phyloP scores from a whole-genome alignment of 2,329 filamentous ascomycete genomes.

The Trichoderma koningii region DNA sequence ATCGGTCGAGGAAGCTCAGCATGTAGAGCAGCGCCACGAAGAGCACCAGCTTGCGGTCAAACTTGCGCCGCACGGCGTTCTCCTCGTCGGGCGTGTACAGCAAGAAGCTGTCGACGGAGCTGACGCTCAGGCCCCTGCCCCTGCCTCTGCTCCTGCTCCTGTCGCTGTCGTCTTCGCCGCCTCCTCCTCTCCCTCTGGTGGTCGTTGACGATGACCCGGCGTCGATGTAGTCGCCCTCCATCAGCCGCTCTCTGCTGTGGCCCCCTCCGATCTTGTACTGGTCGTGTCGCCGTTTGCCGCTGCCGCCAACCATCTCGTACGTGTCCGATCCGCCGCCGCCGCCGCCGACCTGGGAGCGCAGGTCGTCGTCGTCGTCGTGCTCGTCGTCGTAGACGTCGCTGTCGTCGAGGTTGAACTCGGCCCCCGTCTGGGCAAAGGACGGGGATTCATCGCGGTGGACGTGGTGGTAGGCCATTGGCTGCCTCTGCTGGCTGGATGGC shows the following conservation, averaged over 20 bases:
- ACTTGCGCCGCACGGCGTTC: slow-evolving; percentile 66
- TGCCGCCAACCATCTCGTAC: slow-evolving; percentile 40
- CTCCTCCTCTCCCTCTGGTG: too few species aligned
- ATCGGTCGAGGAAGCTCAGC: slow-evolving; percentile 82
- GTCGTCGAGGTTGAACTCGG: slow-evolving; percentile 42
- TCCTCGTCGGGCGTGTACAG: slow-evolving; percentile 70
- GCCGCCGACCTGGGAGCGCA: slow-evolving; percentile 38
- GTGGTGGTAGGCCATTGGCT: slow-evolving; percentile 33
- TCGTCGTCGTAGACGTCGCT: slow-evolving; percentile 32
- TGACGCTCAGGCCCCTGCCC: slow-evolving; percentile 33
- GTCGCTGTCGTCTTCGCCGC: background rate
- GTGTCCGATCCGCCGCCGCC: slow-evolving; percentile 37
- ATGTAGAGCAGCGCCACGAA: slow-evolving; percentile 84
- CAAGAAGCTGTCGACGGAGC: slow-evolving; percentile 43
- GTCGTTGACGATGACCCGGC: slow-evolving; percentile 28
- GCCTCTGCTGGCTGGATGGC: background rate
- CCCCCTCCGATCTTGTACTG: slow-evolving; percentile 22
- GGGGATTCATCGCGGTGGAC: slow-evolving; percentile 36
- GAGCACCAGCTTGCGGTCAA: slow-evolving; percentile 75
- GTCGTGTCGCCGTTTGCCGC: slow-evolving; percentile 29
- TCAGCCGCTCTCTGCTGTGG: slow-evolving; percentile 30
- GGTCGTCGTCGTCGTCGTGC: slow-evolving; percentile 33
- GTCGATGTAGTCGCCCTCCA: slow-evolving; percentile 31
- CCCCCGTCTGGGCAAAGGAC: slow-evolving; percentile 46
- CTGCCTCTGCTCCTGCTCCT: background rate